These are phyloP conservation scores for Citrus sp. DNA, from an alignment of 345 rosid genomes.

Conservation along the genomic window DNA sequence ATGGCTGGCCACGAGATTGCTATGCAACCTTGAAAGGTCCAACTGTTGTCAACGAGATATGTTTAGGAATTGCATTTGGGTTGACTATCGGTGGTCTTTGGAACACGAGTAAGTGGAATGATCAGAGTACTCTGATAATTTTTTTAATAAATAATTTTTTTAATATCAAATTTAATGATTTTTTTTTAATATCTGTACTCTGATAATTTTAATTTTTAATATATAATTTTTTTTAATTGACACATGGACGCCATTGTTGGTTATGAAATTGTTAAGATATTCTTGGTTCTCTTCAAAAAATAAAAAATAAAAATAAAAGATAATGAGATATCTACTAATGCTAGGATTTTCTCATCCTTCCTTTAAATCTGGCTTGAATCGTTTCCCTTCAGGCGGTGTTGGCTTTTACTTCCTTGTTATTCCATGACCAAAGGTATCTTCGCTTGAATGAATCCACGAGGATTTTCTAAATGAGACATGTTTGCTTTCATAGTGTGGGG, in stretches of 20 bases:
- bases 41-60: conserved; percentile 76
- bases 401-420: background rate
- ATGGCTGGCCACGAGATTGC: conserved; percentile 78
- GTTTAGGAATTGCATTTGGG: conserved; percentile 61
- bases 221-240: conserved; percentile 13
- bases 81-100: conserved; percentile 74
- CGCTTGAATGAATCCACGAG: no score
- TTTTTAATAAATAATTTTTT: background rate
- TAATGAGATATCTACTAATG: no score
- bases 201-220: conserved; percentile 8
- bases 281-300: background rate
- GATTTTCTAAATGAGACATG: no score
- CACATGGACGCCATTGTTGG: conserved; percentile 1
- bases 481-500: no score
- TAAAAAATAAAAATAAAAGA: no score
- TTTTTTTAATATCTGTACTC: conserved; percentile 12
- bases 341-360: background rate
- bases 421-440: no score
- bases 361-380: background rate
- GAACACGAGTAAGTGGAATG: conserved; percentile 99
- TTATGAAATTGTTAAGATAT: background rate
- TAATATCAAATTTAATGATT: no score
- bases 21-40: conserved; percentile 88
- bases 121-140: conserved; percentile 43
- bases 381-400: background rate